These are phyloP conservation scores for Salvia hispanica DNA, from an alignment of 257 asterid genomes.

Conservation along the genomic window DNA sequence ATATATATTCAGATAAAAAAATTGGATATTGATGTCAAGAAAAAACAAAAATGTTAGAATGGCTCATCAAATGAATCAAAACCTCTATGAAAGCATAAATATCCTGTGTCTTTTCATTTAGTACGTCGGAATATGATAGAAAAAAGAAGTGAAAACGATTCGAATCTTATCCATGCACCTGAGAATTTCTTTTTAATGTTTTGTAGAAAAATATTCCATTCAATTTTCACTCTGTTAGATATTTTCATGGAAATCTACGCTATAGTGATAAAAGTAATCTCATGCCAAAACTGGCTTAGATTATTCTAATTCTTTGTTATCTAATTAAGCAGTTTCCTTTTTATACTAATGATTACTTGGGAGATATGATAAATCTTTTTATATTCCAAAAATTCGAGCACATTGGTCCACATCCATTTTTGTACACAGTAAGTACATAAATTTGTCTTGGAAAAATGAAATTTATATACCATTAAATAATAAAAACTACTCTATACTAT, in stretches of 20 bases:
- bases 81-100: not conserved
- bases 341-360: not conserved
- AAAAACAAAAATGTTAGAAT: not conserved
- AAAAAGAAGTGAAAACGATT: constrained; percentile 16
- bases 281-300: not conserved
- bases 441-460: too few relatives aligned
- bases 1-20: too few relatives aligned
- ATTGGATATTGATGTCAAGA: too few relatives aligned
- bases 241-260: not conserved
- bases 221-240: not conserved
- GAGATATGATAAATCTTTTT: too few relatives aligned
- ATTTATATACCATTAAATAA: too few relatives aligned
- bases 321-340: too few relatives aligned
- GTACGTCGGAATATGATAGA: not conserved
- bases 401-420: too few relatives aligned
- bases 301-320: not conserved
- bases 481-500: too few relatives aligned
- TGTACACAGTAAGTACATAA: too few relatives aligned
- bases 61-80: not conserved
- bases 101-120: not conserved
- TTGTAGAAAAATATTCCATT: not conserved
- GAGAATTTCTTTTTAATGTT: not conserved
- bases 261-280: not conserved
- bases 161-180: constrained; percentile 33
- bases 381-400: too few relatives aligned